A percentile compares a stretch with the other conserved stretches of the same genome.
Conservation (phyloP, 2,329 filamentous ascomycete species). For the Apiospora sp. region DNA sequence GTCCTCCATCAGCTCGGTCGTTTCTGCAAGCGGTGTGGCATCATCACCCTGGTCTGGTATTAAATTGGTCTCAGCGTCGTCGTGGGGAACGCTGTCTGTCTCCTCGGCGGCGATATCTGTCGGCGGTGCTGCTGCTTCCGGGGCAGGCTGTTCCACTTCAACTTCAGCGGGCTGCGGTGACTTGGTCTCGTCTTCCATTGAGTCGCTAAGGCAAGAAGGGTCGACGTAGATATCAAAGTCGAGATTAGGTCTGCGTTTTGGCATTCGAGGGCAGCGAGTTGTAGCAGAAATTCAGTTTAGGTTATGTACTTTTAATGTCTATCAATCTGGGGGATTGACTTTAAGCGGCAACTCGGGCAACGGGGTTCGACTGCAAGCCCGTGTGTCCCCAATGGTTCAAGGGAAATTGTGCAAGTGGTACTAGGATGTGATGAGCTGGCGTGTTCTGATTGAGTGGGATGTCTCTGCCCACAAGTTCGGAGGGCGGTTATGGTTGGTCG, state of each 20-base stretch:
- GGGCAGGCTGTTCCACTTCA: neutral
- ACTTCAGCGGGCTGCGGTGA: conserved; percentile 17
- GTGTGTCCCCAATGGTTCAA: conserved; percentile 4
- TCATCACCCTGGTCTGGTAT: conserved; percentile 16
- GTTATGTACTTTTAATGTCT: conserved; percentile 15
- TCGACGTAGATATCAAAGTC: conserved; percentile 60
- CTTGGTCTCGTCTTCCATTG: conserved; percentile 48
- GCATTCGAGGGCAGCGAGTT: conserved; percentile 32
- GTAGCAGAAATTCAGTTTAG: conserved; percentile 14
- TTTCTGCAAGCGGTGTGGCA: conserved; percentile 19
- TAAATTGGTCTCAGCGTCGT: conserved; percentile 19
- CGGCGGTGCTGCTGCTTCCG: neutral
- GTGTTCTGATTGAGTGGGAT: conserved; percentile 19
- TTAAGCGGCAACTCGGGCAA: conserved; percentile 29
- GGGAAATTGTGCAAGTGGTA: conserved; percentile 2
- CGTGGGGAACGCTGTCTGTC: neutral
- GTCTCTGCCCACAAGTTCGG: neutral
- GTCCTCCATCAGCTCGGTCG: neutral
- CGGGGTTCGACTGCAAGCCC: conserved; percentile 12
- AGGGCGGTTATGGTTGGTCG: neutral
- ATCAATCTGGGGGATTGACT: conserved; percentile 42
- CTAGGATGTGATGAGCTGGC: conserved; percentile 21
- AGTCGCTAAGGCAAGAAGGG: conserved; percentile 51
- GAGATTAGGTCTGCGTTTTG: conserved; percentile 42
- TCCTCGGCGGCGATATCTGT: conserved; percentile 21